Evolutionary conservation across 768 basidiomycete species (phyloP), one percentile per base, ranked within the genome.

Genomic region (Naganishia onofrii): DNA sequence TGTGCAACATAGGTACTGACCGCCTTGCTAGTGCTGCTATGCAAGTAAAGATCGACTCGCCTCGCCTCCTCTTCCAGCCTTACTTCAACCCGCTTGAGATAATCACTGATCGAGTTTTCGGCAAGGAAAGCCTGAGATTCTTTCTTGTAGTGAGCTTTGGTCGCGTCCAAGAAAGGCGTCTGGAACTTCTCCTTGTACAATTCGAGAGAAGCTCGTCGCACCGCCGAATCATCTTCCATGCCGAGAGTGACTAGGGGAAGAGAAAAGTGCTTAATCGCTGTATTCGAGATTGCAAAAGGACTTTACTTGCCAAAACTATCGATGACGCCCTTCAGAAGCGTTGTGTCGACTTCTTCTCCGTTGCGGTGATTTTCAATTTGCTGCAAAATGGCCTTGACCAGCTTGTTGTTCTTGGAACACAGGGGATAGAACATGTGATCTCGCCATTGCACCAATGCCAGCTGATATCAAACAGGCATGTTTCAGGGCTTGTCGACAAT

Each of bases 361-460:
- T 97, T 92, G 74, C 96, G 85, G 81, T 98, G 94, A 48, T 86
- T 86, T 82, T 98, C 94, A 75, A 99, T 92, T 63, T 97, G 85
- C 66, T 89, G 86, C 54, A 98, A 85, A 55, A 98, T 86, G 10
- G 94, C 93, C 71, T 87, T 87, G 0, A 92, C 92, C 21, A 98
- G 85, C 82, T 93, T 93, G 70, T 85, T 84, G 72, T 89, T 84
- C 75, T 88, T 91, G 77, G 85, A 85, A n/a, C 44, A 53, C 67
- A 95, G 86, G 63, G 89, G 89, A 53, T 88, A 82, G 84, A 97
- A 98, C 73, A 98, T 88, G 81, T 93, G 89, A 71, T 85, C 84
- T 78, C 90, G 95, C 96, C 96, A 99, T 82, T 95, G 92, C 0
- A 95, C 92, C 51, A 99, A 88, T 0, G 95, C 91, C 72, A 99